Base-by-base conservation (phyloP, 1,284 basidiomycete species). In the Austroboletus niveus region DNA sequence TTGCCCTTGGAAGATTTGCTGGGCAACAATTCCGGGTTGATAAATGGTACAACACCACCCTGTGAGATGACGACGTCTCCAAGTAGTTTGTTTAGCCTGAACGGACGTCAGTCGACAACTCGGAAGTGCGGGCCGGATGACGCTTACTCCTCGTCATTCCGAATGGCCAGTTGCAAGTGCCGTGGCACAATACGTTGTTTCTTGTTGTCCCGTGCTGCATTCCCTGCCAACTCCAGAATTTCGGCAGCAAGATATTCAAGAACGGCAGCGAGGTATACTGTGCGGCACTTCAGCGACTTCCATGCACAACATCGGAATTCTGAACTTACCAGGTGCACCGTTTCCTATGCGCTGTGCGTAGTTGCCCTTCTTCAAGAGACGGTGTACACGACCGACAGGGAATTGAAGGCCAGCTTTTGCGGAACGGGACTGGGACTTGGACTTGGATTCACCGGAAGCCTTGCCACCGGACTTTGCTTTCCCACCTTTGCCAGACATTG, bases 311-410 rank as follows among this genome's bases (percentile, higher is more conserved):
- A 29, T 29, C 6, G 6, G 1, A 29, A 8, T 9, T 29, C 8
- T 11, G 1, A n/a, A 70, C 82, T 56, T 69, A 89, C 85, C 89
- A 68, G 85, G 90, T 64, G 90, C 87, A 71, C 87, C 87, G 53
- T 85, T 83, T 73, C 87, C 87, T 54, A 90, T 78, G 72, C 87
- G 85, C 68, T 85, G 82, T 48, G 86, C 87, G 59, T 91, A 91
- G 81, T 92, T 92, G 58, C 88, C 89, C 75, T 84, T 84, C 80
- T 90, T 90, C 67, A 92, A 74, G 48, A 89, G 81, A 80, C 91
- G 84, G 74, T 94, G 91, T 69, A 94, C 91, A 88, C 91, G 91
- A 80, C 92, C 92, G 64, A 94, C 92, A 54, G 90, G 91, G 78
- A 92, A 88, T 69, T 83, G 82, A 55, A 86, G 78, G 56, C 82